Evolutionary conservation across 805 yeast species (phyloP), one percentile per base, ranked within the genome.

Genomic region (Sporopachydermia lactativora): DNA sequence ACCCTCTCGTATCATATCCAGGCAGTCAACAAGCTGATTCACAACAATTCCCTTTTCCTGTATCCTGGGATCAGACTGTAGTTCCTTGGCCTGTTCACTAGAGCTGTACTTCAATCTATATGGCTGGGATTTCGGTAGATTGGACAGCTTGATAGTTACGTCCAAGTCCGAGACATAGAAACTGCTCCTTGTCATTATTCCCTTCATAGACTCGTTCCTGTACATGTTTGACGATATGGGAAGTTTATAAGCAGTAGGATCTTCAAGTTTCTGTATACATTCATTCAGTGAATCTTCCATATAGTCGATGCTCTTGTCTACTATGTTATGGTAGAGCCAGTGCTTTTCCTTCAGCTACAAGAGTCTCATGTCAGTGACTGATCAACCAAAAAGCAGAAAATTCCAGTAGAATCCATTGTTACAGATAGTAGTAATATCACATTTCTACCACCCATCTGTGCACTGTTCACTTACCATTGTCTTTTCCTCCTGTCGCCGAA

Each of bases 241-340:
- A 8, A 24, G 31, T n/a, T 24, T 24, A 24, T 24, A 24, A 24
- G 31, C 13, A 8, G 31, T 24, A 8, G 31, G 13, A 8, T 24
- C 31, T 24, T 24, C 13, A 24, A 24, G 8, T n/a, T 24, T 24
- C 8, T 24, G 31, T 8, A 24, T 24, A 24, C 31, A 24, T 24
- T 24, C 31, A 24, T 8, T 24, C 31, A 24, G 8, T 8, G 31
- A 24, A 8, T 24, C 31, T 24, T 24, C 31, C 8, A 24, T 24
- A n/a, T 24, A 24, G n/a, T 24, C 31, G n/a, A 24, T 24, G 31
- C 31, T 24, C n/a, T 24, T 24, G n/a, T 24, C 31, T n/a, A 24
- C 31, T 24, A 24, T 24, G 31, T 24, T 24, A 24, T 24, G 31
- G 31, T 24, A 24, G 13, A 24, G n/a, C 31, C 31, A 24, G n/a